Evolutionary conservation across 139 green algal genomes (phyloP).

Genomic region (Haematococcus sp.): DNA sequence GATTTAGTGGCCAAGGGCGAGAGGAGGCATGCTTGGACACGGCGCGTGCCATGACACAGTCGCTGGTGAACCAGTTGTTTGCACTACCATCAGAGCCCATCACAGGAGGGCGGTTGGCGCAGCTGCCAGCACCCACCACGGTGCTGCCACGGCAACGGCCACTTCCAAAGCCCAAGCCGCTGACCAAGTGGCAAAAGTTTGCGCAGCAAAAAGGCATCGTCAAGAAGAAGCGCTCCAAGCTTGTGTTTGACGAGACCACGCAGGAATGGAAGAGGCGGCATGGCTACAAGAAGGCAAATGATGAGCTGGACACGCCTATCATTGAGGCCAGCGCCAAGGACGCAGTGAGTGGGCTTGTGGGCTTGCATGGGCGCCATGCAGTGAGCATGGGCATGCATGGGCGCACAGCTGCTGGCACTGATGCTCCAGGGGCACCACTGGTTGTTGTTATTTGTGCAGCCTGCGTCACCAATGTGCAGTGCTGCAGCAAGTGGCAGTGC

Average conservation of each 20-base stretch:
- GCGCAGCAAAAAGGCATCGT: slow-evolving; percentile 91
- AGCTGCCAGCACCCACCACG: slow-evolving; percentile 70
- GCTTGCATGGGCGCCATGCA: background rate
- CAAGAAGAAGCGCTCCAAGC: slow-evolving; percentile 88
- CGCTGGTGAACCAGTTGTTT: slow-evolving; percentile 71
- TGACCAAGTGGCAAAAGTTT: slow-evolving; percentile 95
- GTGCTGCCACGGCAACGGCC: slow-evolving; percentile 80
- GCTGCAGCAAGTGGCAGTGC: too few species aligned
- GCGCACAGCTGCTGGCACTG: too few species aligned
- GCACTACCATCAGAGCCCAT: slow-evolving; percentile 64
- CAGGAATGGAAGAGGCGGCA: slow-evolving; percentile 76
- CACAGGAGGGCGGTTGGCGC: slow-evolving; percentile 64
- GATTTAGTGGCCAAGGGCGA: slow-evolving; percentile 18
- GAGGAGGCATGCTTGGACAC: slow-evolving; percentile 37
- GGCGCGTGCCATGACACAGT: slow-evolving; percentile 69
- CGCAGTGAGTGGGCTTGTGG: background rate
- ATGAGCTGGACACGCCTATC: slow-evolving; percentile 81
- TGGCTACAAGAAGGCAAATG: slow-evolving; percentile 87
- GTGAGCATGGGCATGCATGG: background rate
- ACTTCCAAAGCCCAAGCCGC: slow-evolving; percentile 73
- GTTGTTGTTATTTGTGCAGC: too few species aligned
- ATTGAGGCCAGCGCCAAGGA: slow-evolving; percentile 87
- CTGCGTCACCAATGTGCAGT: too few species aligned
- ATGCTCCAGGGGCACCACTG: too few species aligned
- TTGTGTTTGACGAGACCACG: slow-evolving; percentile 81